Evolutionary conservation across 805 yeast species (phyloP), one percentile per base, ranked within the genome.

Genomic region (Huiozyma naganishii): DNA sequence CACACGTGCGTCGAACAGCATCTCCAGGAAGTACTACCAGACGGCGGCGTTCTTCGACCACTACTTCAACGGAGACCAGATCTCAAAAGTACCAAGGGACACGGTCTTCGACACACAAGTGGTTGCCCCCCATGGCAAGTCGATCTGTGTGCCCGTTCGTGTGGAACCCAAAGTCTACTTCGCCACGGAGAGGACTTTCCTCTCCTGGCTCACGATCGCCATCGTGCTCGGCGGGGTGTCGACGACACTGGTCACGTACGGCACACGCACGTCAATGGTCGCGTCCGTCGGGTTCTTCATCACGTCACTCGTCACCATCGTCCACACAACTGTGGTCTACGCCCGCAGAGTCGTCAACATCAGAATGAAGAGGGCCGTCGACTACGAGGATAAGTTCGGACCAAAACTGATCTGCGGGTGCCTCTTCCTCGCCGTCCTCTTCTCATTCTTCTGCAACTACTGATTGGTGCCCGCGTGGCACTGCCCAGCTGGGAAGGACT

Each of bases 151-250:
- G 7, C 98, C 97, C 2, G 94, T 92, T 34, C 77, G 98, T 57
- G 89, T 92, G 33, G 98, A 92, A 66, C 98, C 98, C 46, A 92
- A 92, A 68, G 98, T 92, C n/a, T 92, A 92, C 62, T 92, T 92
- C 65, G 98, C 98, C 6, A 87, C 95, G 27, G 98, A 92, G 65
- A 79, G 98, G 67, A 92, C 98, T 0, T 90, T 80, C 58, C 71
- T 92, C 49, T 77, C 94, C 36, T 92, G 98, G 98, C 68, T 90
- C 44, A 89, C 95, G 36, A 86, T 92, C 53, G 85, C 92, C 7
- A 77, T 92, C 71, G 70, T 90, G 37, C 71, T 92, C 45, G 88
- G 92, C 37, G 94, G 90, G 40, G 83, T 95, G 36, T 94, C 96
- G 1, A 83, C 88, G 7, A 75, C 95, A 0, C 71, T 92, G 52